Evolutionary conservation across 768 basidiomycete genomes (phyloP), one percentile per base, ranked within the genome.

Genomic region (Rhodotorula kratochvilovae): DNA sequence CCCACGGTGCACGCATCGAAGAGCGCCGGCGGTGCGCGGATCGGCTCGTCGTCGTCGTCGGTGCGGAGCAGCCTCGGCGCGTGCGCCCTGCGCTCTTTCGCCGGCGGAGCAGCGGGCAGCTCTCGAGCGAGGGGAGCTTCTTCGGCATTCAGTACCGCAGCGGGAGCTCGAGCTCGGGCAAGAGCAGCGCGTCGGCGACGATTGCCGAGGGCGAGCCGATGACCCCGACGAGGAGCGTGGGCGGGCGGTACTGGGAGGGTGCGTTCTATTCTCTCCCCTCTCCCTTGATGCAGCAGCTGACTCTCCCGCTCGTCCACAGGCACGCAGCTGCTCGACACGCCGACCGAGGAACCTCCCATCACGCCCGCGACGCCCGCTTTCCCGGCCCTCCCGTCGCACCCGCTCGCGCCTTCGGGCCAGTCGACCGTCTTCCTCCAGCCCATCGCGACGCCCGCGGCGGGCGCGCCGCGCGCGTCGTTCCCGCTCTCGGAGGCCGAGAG

Each of bases 181-280:
- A 27, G 16, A 74, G 67, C 42, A 59, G 39, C 43, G 59, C 39
- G 27, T n/a, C 57, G 39, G 57, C 51, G 2, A 56, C 61, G 15
- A 54, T 65, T 16, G 65, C 42, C 5, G 78, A 78, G 33, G 68
- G 63, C 19, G 78, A 78, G 58, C 78, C 78, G 29, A 77, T 78
- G 78, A 78, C 78, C n/a, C 78, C 78, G 3, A 78, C 78, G 5
- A 64, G 78, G 42, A 71, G 58, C 19, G 72, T 33, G 1, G 45
- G 43, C 5, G 71, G 68, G 7, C 48, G 60, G 25, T 54, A 54
- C 33, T 70, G 61, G 60, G 69, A 74, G 46, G 73, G 73, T 70
- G 11, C 12, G 68, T 48, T 12, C 7, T n/a, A 13, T 33, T 48
- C 19, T 11, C 31, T 17, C 33, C 46, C 5, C 17, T 25, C 31